Evolutionary conservation across 176 grass and related monocot genomes (phyloP), one percentile per base, ranked within the genome.

Genomic region (Rhynchospora pubera): DNA sequence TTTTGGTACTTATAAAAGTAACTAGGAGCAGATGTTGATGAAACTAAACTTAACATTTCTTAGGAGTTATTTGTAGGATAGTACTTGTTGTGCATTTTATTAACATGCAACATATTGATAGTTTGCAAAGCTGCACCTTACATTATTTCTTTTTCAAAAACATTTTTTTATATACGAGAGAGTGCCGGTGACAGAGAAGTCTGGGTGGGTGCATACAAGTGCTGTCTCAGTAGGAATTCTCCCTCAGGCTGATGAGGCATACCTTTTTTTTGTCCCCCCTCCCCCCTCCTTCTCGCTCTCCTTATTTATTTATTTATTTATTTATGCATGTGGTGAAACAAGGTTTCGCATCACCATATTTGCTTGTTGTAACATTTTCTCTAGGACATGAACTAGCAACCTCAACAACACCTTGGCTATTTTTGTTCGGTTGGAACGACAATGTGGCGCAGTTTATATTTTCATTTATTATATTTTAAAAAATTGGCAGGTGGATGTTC

Each of bases 151-250:
- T 53, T 53, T 47, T 30, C 32, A 51, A 53, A 52, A 51, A 53
- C 71, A 28, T 75, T 19, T 75, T 75, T 24, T 16, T 16, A 45
- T 62, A 79, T 93, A 63, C 57, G 85, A 98, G 96, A 84, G 92
- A 66, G 89, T 98, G 26, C 96, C 96, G 65, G 82, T 95, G 71
- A 98, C 90, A 50, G 96, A 98, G 79, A 98, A 98, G 80, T 86
- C 96, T 30, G 96, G 92, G 84, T 85, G 87, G 24, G 89, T 98
- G 58, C 92, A 95, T 91, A 98, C 96, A 15, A 98, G 96, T 87
- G 96, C 96, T 69, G 92, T 94, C 59, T 94, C 92, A 52, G 90
- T 94, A 83, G 96, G 90, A 53, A 85, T 94, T 89, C 96, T 98
- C 85, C 96, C 92, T 79, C 90, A 98, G 81, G 92, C 96, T 51